Percentiles rank a stretch among this genome's conserved stretches.
These are phyloP conservation scores for Puccinia hordei DNA, from an alignment of 1,284 basidiomycete species.

Conservation along the genomic window DNA sequence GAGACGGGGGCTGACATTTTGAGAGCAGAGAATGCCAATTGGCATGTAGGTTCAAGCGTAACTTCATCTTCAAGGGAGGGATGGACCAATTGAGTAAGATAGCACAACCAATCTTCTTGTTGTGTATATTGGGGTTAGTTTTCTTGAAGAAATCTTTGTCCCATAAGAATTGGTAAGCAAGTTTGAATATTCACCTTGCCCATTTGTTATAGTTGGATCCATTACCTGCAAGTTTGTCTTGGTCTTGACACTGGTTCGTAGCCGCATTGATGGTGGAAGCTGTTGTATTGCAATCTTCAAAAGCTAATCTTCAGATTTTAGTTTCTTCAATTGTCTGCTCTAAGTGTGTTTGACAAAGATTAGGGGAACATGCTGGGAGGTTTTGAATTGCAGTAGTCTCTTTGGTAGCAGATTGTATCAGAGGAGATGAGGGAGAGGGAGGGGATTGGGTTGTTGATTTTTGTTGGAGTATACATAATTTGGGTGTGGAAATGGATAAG, in stretches of 20 bases:
- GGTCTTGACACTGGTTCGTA: neutral
- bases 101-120: neutral
- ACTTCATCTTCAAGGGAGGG: neutral
- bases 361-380: no score
- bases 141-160: neutral
- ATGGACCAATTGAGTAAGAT: neutral
- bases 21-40: no score
- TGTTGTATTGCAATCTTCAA: neutral
- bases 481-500: no score
- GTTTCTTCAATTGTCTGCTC: neutral
- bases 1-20: no score
- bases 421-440: no score
- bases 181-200: neutral
- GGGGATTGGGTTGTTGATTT: no score
- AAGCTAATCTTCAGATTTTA: neutral
- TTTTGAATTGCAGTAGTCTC: no score
- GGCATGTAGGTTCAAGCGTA: neutral
- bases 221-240: neutral
- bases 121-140: neutral
- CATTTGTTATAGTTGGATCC: neutral
- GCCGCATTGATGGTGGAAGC: neutral
- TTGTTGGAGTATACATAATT: no score
- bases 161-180: neutral
- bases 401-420: no score
- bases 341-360: neutral